Percentiles rank a stretch among this genome's conserved stretches.
phyloP scores from a whole-genome alignment of 495 filamentous ascomycete genomes.

The Zalerion maritima region DNA sequence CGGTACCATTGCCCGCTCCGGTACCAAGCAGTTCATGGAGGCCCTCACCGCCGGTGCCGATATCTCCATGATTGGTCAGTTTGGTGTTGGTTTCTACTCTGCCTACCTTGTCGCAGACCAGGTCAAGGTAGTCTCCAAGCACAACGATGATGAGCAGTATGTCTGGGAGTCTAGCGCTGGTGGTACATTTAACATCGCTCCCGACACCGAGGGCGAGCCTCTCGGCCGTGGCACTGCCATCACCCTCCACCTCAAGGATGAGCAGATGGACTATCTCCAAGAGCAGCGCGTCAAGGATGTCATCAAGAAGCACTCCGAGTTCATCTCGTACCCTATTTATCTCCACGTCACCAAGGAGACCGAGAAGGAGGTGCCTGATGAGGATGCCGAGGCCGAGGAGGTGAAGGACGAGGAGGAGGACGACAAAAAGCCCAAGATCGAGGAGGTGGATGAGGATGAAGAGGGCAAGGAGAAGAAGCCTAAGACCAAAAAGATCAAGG shows the following conservation, averaged over 20 bases:
- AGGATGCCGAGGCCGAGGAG: conserved; percentile 67
- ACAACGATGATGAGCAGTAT: conserved; percentile 99
- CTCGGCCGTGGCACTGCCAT: conserved; percentile 95
- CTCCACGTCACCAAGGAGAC: conserved; percentile 98
- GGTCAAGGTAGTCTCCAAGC: conserved; percentile 89
- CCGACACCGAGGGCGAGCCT: conserved; percentile 80
- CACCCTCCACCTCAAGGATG: conserved; percentile 96
- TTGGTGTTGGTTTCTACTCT: conserved; percentile 99
- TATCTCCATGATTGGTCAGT: conserved; percentile 99
- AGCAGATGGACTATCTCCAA: conserved; percentile 96
- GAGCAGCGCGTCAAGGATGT: conserved; percentile 99
- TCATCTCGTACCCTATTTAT: conserved; percentile 99
- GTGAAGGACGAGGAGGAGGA: conserved; percentile 44
- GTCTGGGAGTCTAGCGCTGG: conserved; percentile 97
- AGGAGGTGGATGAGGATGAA: conserved; percentile 65
- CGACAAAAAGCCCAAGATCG: conserved; percentile 73
- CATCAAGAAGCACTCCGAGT: conserved; percentile 99
- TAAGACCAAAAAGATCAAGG: conserved; percentile 99
- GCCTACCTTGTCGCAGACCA: conserved; percentile 97
- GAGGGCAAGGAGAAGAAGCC: conserved; percentile 79
- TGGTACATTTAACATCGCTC: conserved; percentile 87
- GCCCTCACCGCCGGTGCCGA: conserved; percentile 95
- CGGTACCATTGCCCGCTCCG: conserved; percentile 95
- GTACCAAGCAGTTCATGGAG: conserved; percentile 99
- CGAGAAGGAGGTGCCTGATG: conserved; percentile 96